Evolutionary conservation across 192 early-diverging fungal species (phyloP).

Genomic region (Helicostylum pulchrum): DNA sequence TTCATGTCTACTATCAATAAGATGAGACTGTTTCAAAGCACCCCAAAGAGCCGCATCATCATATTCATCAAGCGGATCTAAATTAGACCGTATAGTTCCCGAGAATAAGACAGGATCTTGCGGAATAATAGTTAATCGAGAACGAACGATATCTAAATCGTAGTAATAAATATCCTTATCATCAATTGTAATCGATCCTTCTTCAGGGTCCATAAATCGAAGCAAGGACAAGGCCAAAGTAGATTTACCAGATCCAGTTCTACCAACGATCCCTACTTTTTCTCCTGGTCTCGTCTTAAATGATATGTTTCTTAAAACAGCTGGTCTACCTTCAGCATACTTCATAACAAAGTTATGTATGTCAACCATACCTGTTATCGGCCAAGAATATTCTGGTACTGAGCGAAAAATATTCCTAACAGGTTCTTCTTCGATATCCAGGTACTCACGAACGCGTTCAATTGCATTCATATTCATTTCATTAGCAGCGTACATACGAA

Average conservation of each 20-base stretch:
- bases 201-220: constrained; percentile 70
- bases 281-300: constrained; percentile 62
- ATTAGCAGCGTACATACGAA: constrained; percentile 76
- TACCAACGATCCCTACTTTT: constrained; percentile 91
- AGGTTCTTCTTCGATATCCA: constrained; percentile 81
- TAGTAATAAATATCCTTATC: constrained; percentile 65
- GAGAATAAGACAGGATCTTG: constrained; percentile 85
- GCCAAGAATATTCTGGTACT: no score
- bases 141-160: constrained; percentile 72
- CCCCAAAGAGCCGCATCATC: constrained; percentile 73
- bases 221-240: constrained; percentile 72
- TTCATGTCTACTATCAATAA: constrained; percentile 40
- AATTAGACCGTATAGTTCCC: constrained; percentile 77
- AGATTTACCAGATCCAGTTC: constrained; percentile 82
- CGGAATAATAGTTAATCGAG: constrained; percentile 80
- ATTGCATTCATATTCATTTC: constrained; percentile 88
- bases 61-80: constrained; percentile 82
- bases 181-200: constrained; percentile 71
- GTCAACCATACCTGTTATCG: constrained; percentile 62
- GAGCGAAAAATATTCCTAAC: no score
- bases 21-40: constrained; percentile 69
- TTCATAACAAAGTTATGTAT: constrained; percentile 70
- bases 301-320: constrained; percentile 70
- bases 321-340: constrained; percentile 76
- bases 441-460: constrained; percentile 85